Base-by-base conservation (phyloP, 1,139 yeast species). In the Magnusiomyces suaveolens region DNA sequence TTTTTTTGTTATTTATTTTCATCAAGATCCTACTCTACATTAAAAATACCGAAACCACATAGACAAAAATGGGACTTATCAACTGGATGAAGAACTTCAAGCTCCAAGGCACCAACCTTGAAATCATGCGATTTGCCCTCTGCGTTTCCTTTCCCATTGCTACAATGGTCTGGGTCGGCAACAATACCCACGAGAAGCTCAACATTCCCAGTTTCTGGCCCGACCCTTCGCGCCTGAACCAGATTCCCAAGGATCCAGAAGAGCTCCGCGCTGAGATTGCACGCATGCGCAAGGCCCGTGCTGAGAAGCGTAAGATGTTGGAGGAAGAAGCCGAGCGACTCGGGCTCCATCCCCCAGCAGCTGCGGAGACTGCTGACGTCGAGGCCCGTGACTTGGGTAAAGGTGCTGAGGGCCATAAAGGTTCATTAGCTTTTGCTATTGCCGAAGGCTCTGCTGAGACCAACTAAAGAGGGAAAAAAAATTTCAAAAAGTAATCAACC, bases 121-220 rank as follows among this genome's bases (percentile, higher is more conserved):
- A 55, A 32, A 52, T 55, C 44, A 51, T 55, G 23, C 38, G 82
- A 85, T 89, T 90, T 71, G 84, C 96, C 0, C 84, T 89, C 65
- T 89, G 87, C 68, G 80, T 90, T 52, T 74, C 89, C 63, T 81
- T 95, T 1, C 97, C 97, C 0, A 86, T 90, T 52, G 79, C 80
- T 23, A 84, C 89, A 64, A 90, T 90, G 97, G 83, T 87, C 70
- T 90, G 85, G 64, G 90, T 88, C 52, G 97, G 97, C 66, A 78
- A 85, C 48, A 90, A 89, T 63, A 85, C 97, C 1, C 96, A 90
- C 69, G 80, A 77, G 63, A 89, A 88, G 72, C 82, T 90, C 68
- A 87, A 88, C 66, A 82, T 89, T 54, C 95, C 95, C n/a, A 96
- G 96, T 20, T 89, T 87, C 70, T 88, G 96, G 96, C 97, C 97